Evolutionary conservation across 768 basidiomycete genomes (phyloP), one percentile per base, ranked within the genome.

Genomic region (Lactifluus rugatus): DNA sequence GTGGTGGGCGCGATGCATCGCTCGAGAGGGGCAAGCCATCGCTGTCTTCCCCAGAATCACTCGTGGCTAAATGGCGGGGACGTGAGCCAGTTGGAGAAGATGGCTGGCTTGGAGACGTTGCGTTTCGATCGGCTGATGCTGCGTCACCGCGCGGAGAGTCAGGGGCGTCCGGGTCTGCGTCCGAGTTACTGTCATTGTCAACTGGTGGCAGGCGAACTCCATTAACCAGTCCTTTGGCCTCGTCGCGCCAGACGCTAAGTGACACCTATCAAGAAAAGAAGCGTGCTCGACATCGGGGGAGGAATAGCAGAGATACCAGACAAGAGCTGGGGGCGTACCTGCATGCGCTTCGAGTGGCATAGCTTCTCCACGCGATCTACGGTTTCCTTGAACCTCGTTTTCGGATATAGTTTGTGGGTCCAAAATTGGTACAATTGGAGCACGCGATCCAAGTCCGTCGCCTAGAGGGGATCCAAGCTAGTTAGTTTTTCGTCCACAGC

Each of bases 321-420:
- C 5, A 14, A 45, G 23, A 19, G 34, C 21, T 14, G 21, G 23
- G 21, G 42, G 74, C 81, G 61, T 67, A 96, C 95, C 72, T 87
- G 79, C 85, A 97, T 88, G 14, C 88, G 81, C 51, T 83, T 82
- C 6, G 88, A 85, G 64, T 89, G 88, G 67, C 91, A 96, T 11
- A 96, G 70, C 65, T 86, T 90, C 75, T 99, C 95, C 10, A 98
- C 81, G 10, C 87, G 79, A 32, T 81, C 73, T 5, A 95, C 83
- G 0, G 93, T 95, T 66, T 96, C 93, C 46, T 77, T 77, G 70
- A 98, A 96, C 41, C 86, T 84, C 4, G 81, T 85, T 66, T 87
- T 91, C 5, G 96, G 96, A 68, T 87, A 94, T 76, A 99, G 77
- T 65, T 79, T 81, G 73, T 98, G 96, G 3, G 92, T 80, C 96